Conservation (phyloP, 805 yeast genomes). For the Kluyveromyces dobzhanskii region DNA sequence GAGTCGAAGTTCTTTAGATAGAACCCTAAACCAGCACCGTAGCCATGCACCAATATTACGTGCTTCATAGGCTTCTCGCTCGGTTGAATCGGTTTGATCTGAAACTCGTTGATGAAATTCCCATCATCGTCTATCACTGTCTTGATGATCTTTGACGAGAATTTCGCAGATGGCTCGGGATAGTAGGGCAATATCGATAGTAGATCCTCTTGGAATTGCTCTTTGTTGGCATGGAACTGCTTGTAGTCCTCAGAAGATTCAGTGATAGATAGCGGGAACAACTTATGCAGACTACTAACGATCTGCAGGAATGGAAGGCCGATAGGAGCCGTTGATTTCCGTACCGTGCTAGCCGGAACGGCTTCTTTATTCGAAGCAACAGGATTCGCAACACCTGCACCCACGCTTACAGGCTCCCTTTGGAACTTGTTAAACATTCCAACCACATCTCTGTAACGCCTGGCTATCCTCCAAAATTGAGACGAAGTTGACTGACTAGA, state of each 20-base stretch:
- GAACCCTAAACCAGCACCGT: slow-evolving; percentile 90
- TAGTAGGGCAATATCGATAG: slow-evolving; percentile 39
- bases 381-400: no score
- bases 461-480: slow-evolving; percentile 1
- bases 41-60: slow-evolving; percentile 81
- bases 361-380: neutral
- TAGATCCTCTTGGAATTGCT: slow-evolving; percentile 40
- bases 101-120: slow-evolving; percentile 71
- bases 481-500: slow-evolving; percentile 3
- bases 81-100: slow-evolving; percentile 42
- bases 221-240: slow-evolving; percentile 30
- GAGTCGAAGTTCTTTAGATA: slow-evolving; percentile 66
- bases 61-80: slow-evolving; percentile 29
- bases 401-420: neutral
- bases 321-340: slow-evolving; percentile 20
- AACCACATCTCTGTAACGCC: neutral
- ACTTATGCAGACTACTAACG: slow-evolving; percentile 32
- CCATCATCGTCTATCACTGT: slow-evolving; percentile 37
- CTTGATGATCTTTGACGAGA: slow-evolving; percentile 24
- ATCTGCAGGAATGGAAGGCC: slow-evolving; percentile 55
- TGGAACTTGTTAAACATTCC: neutral
- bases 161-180: slow-evolving; percentile 28
- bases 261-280: slow-evolving; percentile 48
- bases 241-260: slow-evolving; percentile 49
- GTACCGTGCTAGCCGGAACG: neutral